A percentile compares a stretch with the other conserved stretches of the same genome.
Conservation (phyloP, 805 yeast species). For the Yarrowia hollandica region DNA sequence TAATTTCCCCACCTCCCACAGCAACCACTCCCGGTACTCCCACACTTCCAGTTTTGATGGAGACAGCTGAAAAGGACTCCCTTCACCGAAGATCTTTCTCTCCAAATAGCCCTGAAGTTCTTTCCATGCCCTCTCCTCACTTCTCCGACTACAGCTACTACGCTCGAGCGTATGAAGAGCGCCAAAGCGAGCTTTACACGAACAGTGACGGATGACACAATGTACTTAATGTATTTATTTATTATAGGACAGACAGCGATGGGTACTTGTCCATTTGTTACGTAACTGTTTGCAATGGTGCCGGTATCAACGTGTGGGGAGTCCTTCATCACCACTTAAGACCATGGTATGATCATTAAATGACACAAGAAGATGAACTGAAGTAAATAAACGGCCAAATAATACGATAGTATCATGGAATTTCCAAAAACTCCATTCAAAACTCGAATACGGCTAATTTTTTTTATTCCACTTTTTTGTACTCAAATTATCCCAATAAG, state of each 20-base stretch:
- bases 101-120: neutral
- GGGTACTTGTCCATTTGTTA: too few relatives aligned
- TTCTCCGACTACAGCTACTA: neutral
- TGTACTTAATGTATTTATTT: neutral
- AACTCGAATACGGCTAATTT: too few relatives aligned
- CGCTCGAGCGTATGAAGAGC: neutral
- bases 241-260: too few relatives aligned
- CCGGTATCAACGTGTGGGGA: neutral
- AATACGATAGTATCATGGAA: too few relatives aligned
- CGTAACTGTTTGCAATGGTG: too few relatives aligned
- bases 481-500: neutral
- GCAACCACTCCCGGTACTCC: neutral
- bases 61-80: neutral
- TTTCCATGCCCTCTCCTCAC: slow-evolving; percentile 1
- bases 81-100: neutral
- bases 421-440: too few relatives aligned
- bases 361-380: too few relatives aligned
- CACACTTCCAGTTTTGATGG: neutral
- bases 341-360: too few relatives aligned
- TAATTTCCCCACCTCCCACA: neutral
- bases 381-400: too few relatives aligned
- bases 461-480: neutral
- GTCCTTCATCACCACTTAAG: too few relatives aligned
- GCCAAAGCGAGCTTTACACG: neutral
- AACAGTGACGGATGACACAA: neutral